Base-by-base conservation (phyloP, 352 stramenopile genomes). In the Globisporangium nodosum region DNA sequence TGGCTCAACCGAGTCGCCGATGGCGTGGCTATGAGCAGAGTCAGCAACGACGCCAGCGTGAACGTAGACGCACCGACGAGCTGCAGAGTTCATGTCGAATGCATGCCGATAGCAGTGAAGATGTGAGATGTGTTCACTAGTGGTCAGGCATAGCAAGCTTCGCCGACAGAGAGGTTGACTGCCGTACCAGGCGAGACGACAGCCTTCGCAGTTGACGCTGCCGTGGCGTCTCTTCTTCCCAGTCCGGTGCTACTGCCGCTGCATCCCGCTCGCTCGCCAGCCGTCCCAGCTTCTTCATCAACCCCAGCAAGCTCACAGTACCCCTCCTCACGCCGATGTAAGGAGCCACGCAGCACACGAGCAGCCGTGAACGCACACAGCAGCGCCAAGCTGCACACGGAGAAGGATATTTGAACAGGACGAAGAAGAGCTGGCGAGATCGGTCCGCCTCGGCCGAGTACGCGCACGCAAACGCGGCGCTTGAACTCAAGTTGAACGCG, bases 391-490 rank as follows among this genome's bases (percentile, higher is more conserved):
- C 33, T 37, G 33, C 33, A 37, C 33, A 37, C 24, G 37, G 55
- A 27, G 20, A 67, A 85, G 77, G 81, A 90, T 90, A 90, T 90
- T 88, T 87, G 67, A 86, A 72, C 9, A 87, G 60, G 53, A 88
- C 43, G 69, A 88, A 90, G 61, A 86, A 72, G 24, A 77, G 69
- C 52, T 86, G 67, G 11, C 78, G 66, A 35, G 73, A 81, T 21
- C 78, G 78, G 49, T 88, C 71, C 0, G 70, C 72, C 20, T 73
- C 65, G 9, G 74, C 70, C 42, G 70, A 85, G 63, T 88, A 88
- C 18, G 66, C 68, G 53, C 81, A 90, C 9, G 74, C 37, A 11
- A 86, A 76, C 37, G 45, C 56, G 18, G 60, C 49, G 13, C 66
- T 63, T 15, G 58, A 51, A n/a, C 66, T 72, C 30, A 88, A 50